These are phyloP conservation scores for Corchorus capsularis DNA, from an alignment of 345 rosid genomes.

Conservation along the genomic window DNA sequence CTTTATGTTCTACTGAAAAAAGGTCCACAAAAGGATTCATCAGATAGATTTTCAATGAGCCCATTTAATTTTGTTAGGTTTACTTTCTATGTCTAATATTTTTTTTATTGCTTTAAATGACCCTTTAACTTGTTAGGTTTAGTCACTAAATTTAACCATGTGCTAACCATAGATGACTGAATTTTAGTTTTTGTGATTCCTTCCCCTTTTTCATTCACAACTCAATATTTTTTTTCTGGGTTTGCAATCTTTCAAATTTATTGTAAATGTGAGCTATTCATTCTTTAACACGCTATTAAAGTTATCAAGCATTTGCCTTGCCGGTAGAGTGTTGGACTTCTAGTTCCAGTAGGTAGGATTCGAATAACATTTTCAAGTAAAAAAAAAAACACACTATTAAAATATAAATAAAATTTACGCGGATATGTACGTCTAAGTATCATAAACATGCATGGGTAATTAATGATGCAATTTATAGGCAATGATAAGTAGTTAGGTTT, in stretches of 20 bases:
- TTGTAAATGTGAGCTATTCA: background rate
- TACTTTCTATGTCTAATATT: background rate
- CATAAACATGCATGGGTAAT: too few species aligned
- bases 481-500: too few species aligned
- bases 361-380: too few species aligned
- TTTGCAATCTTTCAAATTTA: background rate
- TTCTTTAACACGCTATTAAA: background rate
- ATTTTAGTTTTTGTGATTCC: background rate
- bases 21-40: background rate
- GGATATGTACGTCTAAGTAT: too few species aligned
- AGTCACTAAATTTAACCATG: background rate
- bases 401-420: too few species aligned
- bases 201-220: background rate
- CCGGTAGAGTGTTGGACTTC: too few species aligned
- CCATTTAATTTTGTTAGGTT: conserved; percentile 5
- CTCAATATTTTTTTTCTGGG: background rate
- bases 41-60: background rate
- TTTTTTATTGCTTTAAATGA: background rate
- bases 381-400: too few species aligned
- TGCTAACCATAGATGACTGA: background rate
- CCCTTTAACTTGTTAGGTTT: background rate
- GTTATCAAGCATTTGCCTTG: too few species aligned
- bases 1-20: background rate
- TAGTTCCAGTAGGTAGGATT: too few species aligned
- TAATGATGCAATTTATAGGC: too few species aligned